Evolutionary conservation across 306 rosid species (phyloP), one percentile per base, ranked within the genome.

Genomic region (Lagenaria siceraria): DNA sequence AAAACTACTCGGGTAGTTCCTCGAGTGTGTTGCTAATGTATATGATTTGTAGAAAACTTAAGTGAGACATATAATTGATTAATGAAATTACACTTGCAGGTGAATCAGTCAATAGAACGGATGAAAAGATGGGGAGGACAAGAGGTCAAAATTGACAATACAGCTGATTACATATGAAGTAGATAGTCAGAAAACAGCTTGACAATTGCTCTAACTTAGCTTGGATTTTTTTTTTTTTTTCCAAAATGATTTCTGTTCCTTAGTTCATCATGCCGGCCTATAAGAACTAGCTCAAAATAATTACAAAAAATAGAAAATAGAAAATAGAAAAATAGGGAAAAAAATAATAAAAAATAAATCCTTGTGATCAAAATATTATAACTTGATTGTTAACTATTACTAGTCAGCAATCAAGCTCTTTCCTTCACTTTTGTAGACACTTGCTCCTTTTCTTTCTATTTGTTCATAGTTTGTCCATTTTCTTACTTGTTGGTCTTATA

Each of bases 91-190:
- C 24, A 31, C 21, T 52, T 25, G 55, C 87, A 88, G 92, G 92
- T 84, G 48, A 83, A 86, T 31, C 80, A 86, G 83, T 70, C 86
- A 5, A 36, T 79, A 1, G 84, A 84, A 48, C 85, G 89, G 18
- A 76, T 88, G 91, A 53, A 77, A 78, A 85, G 35, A 68, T 88
- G 91, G 91, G 86, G 88, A 29, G 91, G 89, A 19, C 86, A 84
- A 60, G 78, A 80, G 17, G 29, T 81, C 18, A 31, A 79, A 36
- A 25, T 4, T 6, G 83, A 69, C 68, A 62, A 75, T 35, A 42
- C 35, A 14, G 69, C 9, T 6, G 80, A 68, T 42, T 35, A 48
- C 25, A 70, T 61, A 36, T 83, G 80, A 86, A 17, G 80, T 69
- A 51, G 8, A 51, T 18, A 51, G 55, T 17, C 55, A 51, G 55